Evolutionary conservation across 768 basidiomycete species (phyloP), one percentile per base, ranked within the genome.

Genomic region (Trametes gibbosa): DNA sequence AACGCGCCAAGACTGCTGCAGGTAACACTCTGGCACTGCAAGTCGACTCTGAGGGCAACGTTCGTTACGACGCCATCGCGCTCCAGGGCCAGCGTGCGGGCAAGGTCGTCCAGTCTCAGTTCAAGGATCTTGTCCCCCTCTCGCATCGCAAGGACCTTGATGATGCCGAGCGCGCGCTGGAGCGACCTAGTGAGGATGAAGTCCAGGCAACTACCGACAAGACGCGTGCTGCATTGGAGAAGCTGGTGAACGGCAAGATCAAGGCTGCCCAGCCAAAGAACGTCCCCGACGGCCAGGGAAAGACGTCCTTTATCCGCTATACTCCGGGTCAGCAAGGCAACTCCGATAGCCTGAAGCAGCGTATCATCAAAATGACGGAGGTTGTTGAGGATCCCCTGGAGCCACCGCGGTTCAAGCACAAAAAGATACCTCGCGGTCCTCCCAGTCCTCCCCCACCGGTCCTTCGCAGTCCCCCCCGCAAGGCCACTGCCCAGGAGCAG

Each of bases 331-430:
- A 95, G 67, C 92, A 95, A 71, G 82, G 80, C 64, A 84, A 84
- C 39, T 77, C 80, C 25, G 77, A 77, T 29, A 89, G 84, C 5
- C 71, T 94, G 68, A 90, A 95, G 72, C 97, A 99, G 72, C 79
- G 96, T 56, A 98, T 99, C 67, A 98, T 99, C 75, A 99, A 99
- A 74, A 98, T 99, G 95, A 86, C 94, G 10, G 94, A 96, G 64
- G 90, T 98, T 12, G 92, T 95, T 5, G 97, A 99, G 74, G 97
- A 99, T 72, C 97, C 97, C 1, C 72, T 99, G 63, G 97, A 98
- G 70, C 97, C 97, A 9, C 93, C 97, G 19, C 80, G 92, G 46
- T 98, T 98, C 78, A 99, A 98, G 72, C 93, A 96, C 73, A 98
- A 98, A 79, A 99, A 99, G 77, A 97, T 99, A 61, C 97, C 97